Conservation (phyloP, 1,139 yeast species). For the Sporopachydermia cereana region DNA sequence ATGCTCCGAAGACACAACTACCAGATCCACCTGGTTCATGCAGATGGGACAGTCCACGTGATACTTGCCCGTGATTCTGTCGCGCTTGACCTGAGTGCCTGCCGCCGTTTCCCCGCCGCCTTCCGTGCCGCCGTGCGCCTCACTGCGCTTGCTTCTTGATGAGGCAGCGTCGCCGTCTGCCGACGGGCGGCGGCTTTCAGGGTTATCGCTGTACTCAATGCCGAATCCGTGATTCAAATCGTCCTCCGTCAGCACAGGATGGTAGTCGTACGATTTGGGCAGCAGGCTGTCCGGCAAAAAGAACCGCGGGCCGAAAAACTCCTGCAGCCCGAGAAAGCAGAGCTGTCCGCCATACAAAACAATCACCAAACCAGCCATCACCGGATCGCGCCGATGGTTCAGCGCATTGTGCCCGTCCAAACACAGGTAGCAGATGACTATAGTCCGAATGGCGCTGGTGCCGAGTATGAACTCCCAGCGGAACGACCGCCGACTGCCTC, state of each 20-base stretch:
- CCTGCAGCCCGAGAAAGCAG: constrained; percentile 45
- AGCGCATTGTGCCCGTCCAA: constrained; percentile 31
- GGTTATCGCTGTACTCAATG: constrained; percentile 18
- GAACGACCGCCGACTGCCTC: constrained; percentile 59
- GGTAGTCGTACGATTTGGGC: constrained; percentile 76
- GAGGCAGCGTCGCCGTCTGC: constrained; percentile 16
- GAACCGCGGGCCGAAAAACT: constrained; percentile 65
- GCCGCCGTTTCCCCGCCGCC: constrained; percentile 12
- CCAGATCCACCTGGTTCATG: constrained; percentile 63
- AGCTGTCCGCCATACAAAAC: constrained; percentile 51
- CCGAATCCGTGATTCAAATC: constrained; percentile 54
- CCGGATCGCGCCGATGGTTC: constrained; percentile 46
- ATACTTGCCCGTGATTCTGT: constrained; percentile 19
- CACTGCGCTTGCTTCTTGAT: constrained; percentile 27
- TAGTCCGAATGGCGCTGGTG: constrained; percentile 46
- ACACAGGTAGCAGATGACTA: constrained; percentile 57
- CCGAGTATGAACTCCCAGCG: constrained; percentile 63
- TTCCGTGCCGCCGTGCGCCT: constrained; percentile 16
- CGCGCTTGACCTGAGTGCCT: constrained; percentile 13
- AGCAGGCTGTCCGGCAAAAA: constrained; percentile 65
- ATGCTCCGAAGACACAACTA: constrained; percentile 31
- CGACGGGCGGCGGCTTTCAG: constrained; percentile 13
- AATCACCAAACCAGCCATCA: constrained; percentile 32
- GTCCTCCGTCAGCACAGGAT: constrained; percentile 45
- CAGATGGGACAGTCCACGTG: constrained; percentile 76